These are phyloP conservation scores for Penstemon eatonii DNA, from an alignment of 257 asterid species.

Conservation along the genomic window DNA sequence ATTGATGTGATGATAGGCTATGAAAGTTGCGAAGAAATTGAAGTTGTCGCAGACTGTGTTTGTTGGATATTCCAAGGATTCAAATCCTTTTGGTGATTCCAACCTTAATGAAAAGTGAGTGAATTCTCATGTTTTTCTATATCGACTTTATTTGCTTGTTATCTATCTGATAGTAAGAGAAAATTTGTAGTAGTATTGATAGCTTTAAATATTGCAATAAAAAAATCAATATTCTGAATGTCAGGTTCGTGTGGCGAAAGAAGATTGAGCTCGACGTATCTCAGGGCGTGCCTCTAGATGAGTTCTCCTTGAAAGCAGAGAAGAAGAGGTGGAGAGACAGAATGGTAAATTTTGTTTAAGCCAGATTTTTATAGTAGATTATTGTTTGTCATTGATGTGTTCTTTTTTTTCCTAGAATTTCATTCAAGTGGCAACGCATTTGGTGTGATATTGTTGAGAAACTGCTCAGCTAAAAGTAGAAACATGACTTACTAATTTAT, in stretches of 20 bases:
- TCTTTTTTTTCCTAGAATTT: not conserved
- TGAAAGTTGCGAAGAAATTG: constrained; percentile 74
- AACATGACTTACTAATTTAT: not conserved
- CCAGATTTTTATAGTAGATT: not conserved
- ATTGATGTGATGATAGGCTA: constrained; percentile 41
- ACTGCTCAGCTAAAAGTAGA: not conserved
- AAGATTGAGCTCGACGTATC: constrained; percentile 69
- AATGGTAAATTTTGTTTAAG: constrained; percentile 42
- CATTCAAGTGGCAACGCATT: not conserved
- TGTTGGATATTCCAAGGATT: constrained; percentile 81
- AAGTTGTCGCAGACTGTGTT: constrained; percentile 55
- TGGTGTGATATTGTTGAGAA: not conserved
- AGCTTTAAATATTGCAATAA: not conserved
- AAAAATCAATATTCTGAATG: constrained; percentile 17
- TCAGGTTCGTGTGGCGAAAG: constrained; percentile 86
- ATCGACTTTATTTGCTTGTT: too few species aligned
- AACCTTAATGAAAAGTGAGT: constrained; percentile 71
- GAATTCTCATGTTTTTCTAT: not conserved
- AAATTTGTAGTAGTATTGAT: not conserved
- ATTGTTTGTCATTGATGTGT: constrained; percentile 13
- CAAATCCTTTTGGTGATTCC: constrained; percentile 97
- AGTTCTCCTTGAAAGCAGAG: constrained; percentile 73
- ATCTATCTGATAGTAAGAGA: not conserved
- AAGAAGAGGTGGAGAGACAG: constrained; percentile 76
- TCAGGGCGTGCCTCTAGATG: constrained; percentile 72